Evolutionary conservation across 495 filamentous ascomycete species (phyloP).

Genomic region (Neurospora sp.): DNA sequence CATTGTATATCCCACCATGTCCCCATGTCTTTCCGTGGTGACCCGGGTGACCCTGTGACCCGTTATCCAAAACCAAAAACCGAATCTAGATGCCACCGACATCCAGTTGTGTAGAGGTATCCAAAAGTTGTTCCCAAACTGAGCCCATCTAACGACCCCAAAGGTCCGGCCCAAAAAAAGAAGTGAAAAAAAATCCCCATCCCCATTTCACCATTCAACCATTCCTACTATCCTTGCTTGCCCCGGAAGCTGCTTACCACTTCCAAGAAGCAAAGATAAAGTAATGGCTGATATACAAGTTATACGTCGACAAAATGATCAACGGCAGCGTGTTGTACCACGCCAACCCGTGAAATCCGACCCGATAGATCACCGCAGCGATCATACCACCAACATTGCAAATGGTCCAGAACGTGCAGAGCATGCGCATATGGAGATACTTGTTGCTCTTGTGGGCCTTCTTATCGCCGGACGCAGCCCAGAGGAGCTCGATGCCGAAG

Average conservation of each 20-base stretch:
- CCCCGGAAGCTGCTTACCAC: slow-evolving; percentile 8
- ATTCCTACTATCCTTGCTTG: too few species aligned
- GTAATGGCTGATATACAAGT: slow-evolving; percentile 20
- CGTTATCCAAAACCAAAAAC: neutral
- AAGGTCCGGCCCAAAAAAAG: neutral
- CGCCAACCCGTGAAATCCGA: slow-evolving; percentile 7
- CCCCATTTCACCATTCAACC: too few species aligned
- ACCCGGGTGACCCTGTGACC: neutral
- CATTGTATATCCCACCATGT: neutral
- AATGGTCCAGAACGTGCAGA: slow-evolving; percentile 21
- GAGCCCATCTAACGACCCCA: neutral
- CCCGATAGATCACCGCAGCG: slow-evolving; percentile 14
- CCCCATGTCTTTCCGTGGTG: neutral
- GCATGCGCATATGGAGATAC: slow-evolving; percentile 23
- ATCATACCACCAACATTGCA: slow-evolving; percentile 12
- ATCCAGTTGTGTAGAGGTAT: neutral
- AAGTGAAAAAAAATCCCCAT: neutral
- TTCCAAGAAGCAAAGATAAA: slow-evolving; percentile 19
- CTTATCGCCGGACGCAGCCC: slow-evolving; percentile 24
- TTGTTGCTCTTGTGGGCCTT: slow-evolving; percentile 26
- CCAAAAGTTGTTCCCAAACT: neutral
- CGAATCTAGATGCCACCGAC: neutral
- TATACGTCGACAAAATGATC: slow-evolving; percentile 19
- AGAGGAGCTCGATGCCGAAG: slow-evolving; percentile 23
- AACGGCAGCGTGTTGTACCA: slow-evolving; percentile 24